Percentiles rank a stretch among this genome's conserved stretches.
Evolutionary conservation across 2,329 filamentous ascomycete genomes (phyloP).

Genomic region (Aspergillus sp.): DNA sequence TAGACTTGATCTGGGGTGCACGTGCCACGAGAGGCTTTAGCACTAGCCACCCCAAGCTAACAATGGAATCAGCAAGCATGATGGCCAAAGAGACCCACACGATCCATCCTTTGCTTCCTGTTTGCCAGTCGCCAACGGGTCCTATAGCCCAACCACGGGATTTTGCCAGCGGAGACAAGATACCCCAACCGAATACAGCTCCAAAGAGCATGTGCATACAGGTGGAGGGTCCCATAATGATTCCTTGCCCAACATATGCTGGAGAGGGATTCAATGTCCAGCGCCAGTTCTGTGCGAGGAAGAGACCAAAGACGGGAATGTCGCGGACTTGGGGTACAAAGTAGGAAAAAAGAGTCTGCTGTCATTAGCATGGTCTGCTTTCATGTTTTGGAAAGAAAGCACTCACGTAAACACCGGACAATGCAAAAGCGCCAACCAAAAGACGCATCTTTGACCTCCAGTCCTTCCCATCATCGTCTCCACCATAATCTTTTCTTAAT

Average conservation of each 20-base stretch:
- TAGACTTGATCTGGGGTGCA: constrained; percentile 30
- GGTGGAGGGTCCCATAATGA: constrained; percentile 96
- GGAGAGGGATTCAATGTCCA: constrained; percentile 96
- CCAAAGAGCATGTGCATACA: constrained; percentile 94
- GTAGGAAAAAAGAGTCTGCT: constrained; percentile 74
- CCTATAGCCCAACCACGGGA: constrained; percentile 82
- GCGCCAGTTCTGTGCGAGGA: constrained; percentile 72
- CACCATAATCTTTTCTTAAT: constrained; percentile 38
- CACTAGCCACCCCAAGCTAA: constrained; percentile 76
- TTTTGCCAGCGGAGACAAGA: constrained; percentile 86
- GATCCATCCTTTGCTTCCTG: constrained; percentile 95
- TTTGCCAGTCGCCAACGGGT: constrained; percentile 78
- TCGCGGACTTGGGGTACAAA: constrained; percentile 80
- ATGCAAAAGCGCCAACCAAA: constrained; percentile 52
- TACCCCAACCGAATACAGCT: constrained; percentile 79
- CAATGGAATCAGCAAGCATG: constrained; percentile 88
- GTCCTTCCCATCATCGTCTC: constrained; percentile 37
- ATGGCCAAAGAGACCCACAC: constrained; percentile 94
- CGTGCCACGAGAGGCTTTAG: constrained; percentile 55
- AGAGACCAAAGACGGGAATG: constrained; percentile 75
- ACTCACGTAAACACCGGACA: constrained; percentile 51
- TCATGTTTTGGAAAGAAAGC: constrained; percentile 3
- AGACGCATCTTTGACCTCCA: constrained; percentile 59
- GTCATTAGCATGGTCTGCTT: constrained; percentile 9
- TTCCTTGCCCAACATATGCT: constrained; percentile 95